Percentiles rank a stretch among this genome's conserved stretches.
Conservation (phyloP, 345 rosid species). For the Litchi chinensis region DNA sequence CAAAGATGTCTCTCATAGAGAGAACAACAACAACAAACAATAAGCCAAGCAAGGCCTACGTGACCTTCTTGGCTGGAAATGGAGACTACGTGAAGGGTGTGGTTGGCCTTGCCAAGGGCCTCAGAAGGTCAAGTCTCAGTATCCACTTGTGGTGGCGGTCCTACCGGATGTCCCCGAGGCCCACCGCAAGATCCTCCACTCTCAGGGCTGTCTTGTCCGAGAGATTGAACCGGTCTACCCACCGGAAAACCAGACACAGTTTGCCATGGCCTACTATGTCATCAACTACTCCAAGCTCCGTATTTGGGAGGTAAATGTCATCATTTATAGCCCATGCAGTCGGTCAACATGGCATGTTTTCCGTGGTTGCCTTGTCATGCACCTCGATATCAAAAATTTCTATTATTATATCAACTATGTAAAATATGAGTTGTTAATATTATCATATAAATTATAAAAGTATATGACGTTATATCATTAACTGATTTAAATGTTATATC, state of each 20-base stretch:
- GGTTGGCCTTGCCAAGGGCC: slow-evolving; percentile 65
- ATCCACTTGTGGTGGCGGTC: slow-evolving; percentile 70
- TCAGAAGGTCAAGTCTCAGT: slow-evolving; percentile 47
- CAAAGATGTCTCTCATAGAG: slow-evolving; percentile 21
- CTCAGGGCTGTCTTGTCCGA: slow-evolving; percentile 61
- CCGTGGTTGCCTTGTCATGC: too few relatives aligned
- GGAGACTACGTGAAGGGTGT: slow-evolving; percentile 70
- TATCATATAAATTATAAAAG: too few relatives aligned
- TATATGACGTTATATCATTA: too few relatives aligned
- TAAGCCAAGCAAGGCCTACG: slow-evolving; percentile 37
- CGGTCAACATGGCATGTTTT: background rate
- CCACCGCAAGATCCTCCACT: slow-evolving; percentile 50
- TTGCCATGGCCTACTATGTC: slow-evolving; percentile 72
- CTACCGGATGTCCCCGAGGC: slow-evolving; percentile 68
- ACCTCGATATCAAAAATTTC: too few relatives aligned
- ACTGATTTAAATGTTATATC: too few relatives aligned
- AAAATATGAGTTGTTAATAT: too few relatives aligned
- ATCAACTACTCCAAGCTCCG: slow-evolving; percentile 81
- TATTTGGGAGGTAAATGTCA: slow-evolving; percentile 63
- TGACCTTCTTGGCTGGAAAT: slow-evolving; percentile 64
- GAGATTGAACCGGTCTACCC: slow-evolving; percentile 62
- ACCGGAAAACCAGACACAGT: slow-evolving; percentile 50
- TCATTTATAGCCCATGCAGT: slow-evolving; percentile 16
- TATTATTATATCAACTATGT: too few relatives aligned
- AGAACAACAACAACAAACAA: background rate